These are phyloP conservation scores for Cercospora sesami DNA, from an alignment of 2,329 filamentous ascomycete genomes.

Conservation along the genomic window DNA sequence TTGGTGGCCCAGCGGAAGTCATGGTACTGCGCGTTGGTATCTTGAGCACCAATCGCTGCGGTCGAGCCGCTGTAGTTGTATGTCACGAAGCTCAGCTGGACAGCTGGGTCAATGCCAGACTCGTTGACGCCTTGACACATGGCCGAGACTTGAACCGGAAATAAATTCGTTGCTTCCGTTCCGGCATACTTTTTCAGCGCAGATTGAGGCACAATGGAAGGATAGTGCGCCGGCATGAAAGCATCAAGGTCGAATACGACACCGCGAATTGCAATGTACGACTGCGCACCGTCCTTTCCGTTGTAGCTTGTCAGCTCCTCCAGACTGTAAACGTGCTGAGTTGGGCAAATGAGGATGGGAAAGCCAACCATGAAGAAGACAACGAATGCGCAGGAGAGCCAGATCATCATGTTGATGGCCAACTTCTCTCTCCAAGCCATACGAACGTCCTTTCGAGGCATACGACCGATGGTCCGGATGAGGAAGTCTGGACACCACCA, in stretches of 20 bases:
- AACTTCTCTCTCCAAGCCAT: conserved; percentile 96
- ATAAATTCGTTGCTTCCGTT: conserved; percentile 79
- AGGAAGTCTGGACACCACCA: conserved; percentile 84
- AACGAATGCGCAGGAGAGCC: conserved; percentile 74
- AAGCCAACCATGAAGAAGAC: conserved; percentile 90
- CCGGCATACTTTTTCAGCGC: conserved; percentile 79
- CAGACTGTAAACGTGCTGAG: conserved; percentile 80
- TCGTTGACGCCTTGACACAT: conserved; percentile 76
- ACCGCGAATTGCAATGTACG: conserved; percentile 82
- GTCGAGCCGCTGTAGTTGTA: conserved; percentile 72
- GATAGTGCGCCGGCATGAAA: conserved; percentile 78
- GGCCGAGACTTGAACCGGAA: conserved; percentile 91
- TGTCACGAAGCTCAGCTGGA: conserved; percentile 80
- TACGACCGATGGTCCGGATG: conserved; percentile 74
- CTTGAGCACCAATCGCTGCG: conserved; percentile 63
- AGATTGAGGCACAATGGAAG: conserved; percentile 61
- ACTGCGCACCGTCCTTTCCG: conserved; percentile 63
- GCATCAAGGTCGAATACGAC: conserved; percentile 79
- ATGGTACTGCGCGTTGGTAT: conserved; percentile 78
- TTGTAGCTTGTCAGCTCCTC: conserved; percentile 72
- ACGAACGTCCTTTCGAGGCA: conserved; percentile 89
- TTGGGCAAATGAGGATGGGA: conserved; percentile 85
- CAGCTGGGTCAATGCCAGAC: conserved; percentile 65
- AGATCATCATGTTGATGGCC: conserved; percentile 97
- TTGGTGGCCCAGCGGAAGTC: conserved; percentile 87